Conservation (phyloP, 2,329 filamentous ascomycete genomes). For the Coniochaeta prunicola region DNA sequence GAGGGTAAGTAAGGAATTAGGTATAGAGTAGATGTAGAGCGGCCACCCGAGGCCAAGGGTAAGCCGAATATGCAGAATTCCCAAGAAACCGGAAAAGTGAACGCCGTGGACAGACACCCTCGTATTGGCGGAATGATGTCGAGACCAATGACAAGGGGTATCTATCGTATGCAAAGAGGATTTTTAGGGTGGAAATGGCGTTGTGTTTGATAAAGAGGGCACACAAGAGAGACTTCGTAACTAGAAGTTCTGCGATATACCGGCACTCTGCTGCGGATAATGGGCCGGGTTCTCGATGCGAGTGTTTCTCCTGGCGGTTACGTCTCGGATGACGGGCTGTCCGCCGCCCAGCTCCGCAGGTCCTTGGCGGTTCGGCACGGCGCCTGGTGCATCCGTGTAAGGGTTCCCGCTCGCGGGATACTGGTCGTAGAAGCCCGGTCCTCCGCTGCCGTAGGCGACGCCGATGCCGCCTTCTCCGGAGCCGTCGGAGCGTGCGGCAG, state of each 20-base stretch:
- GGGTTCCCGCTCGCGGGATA: conserved; percentile 47
- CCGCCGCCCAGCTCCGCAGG: conserved; percentile 34
- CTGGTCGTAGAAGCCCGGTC: conserved; percentile 49
- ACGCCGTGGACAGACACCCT: neutral
- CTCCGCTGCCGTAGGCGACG: conserved; percentile 35
- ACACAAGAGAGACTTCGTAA: too few relatives aligned
- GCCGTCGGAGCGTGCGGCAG: conserved; percentile 65
- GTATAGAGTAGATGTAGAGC: neutral
- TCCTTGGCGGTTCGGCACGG: conserved; percentile 19
- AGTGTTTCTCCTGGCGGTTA: conserved; percentile 85
- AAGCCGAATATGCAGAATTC: neutral
- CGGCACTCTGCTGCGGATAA: conserved; percentile 86
- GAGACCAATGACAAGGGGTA: neutral
- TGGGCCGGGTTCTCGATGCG: conserved; percentile 87
- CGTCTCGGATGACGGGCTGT: conserved; percentile 86
- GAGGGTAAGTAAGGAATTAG: neutral
- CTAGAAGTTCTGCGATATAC: conserved; percentile 94
- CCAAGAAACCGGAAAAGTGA: neutral
- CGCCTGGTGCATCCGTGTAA: conserved; percentile 37
- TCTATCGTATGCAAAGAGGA: neutral
- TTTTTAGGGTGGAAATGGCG: too few relatives aligned
- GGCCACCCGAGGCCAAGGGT: neutral
- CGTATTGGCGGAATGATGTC: neutral
- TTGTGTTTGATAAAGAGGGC: too few relatives aligned
- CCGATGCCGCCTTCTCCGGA: conserved; percentile 46